Evolutionary conservation across 2,329 filamentous ascomycete genomes (phyloP), one percentile per base, ranked within the genome.

Genomic region (Fusarium ambrosium): DNA sequence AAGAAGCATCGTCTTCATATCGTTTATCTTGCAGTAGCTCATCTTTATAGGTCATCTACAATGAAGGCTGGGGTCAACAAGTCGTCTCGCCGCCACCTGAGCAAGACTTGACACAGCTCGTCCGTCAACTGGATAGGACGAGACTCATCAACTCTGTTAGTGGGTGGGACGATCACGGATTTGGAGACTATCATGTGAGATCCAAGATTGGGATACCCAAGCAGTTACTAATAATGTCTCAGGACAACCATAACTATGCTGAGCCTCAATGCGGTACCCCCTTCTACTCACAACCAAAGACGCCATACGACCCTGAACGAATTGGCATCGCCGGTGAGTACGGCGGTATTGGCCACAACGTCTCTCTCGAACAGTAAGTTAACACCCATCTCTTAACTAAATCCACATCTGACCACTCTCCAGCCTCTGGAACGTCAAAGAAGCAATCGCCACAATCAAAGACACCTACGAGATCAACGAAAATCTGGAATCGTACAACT

Each of bases 161-260:
- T 0, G 92, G 92, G 1, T 94, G 92, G 92, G 79, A 86, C 34
- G 92, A 94, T 64, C 91, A 93, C 27, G 91, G 91, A 0, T 91
- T 87, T 2, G 92, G 92, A 0, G 92, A 94, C 78, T 93, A 87
- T 4, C 72, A 74, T 11, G 72, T 75, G 13, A 56, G 61, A n/a
- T 4, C 3, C 6, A 4, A 6, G 14, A 0, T 13, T n/a, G n/a
- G n/a, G n/a, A n/a, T n/a, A n/a, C n/a, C n/a, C n/a, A n/a, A n/a
- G n/a, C n/a, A n/a, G n/a, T n/a, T n/a, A n/a, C n/a, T n/a, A n/a
- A n/a, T n/a, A n/a, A n/a, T n/a, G n/a, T n/a, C n/a, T n/a, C n/a
- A n/a, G n/a, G n/a, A n/a, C n/a, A 94, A 93, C 73, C 92, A 94
- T 74, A 91, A 94, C 79, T 94, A 94, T 79, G 90, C 92, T 0